A percentile compares a stretch with the other conserved stretches of the same genome.
phyloP scores from a whole-genome alignment of 164 flowering plant species.

The Amborella trichopoda region DNA sequence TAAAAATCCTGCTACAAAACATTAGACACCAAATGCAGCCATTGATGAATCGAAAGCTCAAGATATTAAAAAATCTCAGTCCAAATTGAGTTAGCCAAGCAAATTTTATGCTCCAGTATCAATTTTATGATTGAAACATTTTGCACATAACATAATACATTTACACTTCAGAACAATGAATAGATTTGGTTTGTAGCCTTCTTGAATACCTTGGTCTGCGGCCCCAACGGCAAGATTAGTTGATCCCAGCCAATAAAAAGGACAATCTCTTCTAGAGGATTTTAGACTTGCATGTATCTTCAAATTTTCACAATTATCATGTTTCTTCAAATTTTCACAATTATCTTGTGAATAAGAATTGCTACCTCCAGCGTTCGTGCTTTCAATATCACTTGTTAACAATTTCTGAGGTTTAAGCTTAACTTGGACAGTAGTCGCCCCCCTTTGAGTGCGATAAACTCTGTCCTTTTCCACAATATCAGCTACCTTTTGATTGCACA shows the following conservation, averaged over 20 bases:
- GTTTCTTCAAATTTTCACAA: too few relatives aligned
- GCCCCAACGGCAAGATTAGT: slow-evolving; percentile 68
- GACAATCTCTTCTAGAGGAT: slow-evolving; percentile 15
- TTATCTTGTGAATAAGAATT: not conserved
- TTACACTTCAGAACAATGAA: not conserved
- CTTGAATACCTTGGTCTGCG: slow-evolving; percentile 39
- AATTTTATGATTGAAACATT: too few relatives aligned
- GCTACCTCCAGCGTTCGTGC: slow-evolving; percentile 10
- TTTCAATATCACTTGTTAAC: slow-evolving; percentile 6
- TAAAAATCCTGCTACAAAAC: too few relatives aligned
- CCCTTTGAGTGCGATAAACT: slow-evolving; percentile 64
- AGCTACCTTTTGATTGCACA: slow-evolving; percentile 72
- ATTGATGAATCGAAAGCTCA: too few relatives aligned
- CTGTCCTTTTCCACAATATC: slow-evolving; percentile 85
- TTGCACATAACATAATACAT: too few relatives aligned
- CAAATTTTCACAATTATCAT: slow-evolving; percentile 14
- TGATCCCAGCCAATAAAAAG: slow-evolving; percentile 53
- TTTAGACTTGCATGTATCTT: slow-evolving; percentile 5
- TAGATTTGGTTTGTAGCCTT: not conserved
- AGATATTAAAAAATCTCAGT: too few relatives aligned
- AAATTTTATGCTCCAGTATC: too few relatives aligned
- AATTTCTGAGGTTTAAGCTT: slow-evolving; percentile 24
- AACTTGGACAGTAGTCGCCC: slow-evolving; percentile 59
- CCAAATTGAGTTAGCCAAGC: too few relatives aligned
- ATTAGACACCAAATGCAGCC: too few relatives aligned